Percentiles rank a stretch among this genome's conserved stretches.
Conservation (phyloP, 2,329 filamentous ascomycete species). For the Zalaria sp. region DNA sequence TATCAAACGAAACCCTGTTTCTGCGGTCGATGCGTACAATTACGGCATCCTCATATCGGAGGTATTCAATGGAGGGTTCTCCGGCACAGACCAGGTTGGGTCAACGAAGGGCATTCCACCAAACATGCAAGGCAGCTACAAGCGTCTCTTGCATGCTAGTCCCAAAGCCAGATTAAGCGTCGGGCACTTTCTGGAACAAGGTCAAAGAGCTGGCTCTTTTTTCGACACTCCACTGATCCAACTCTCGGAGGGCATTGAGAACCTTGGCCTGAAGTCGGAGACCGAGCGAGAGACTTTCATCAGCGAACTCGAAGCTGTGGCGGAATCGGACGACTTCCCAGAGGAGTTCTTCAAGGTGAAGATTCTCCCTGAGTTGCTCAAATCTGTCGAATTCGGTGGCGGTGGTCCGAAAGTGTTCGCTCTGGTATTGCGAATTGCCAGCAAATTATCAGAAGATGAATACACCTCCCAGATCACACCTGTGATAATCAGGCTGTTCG, state of each 20-base stretch:
- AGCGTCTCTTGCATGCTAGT: constrained; percentile 73
- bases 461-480: constrained; percentile 76
- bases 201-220: constrained; percentile 66
- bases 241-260: constrained; percentile 84
- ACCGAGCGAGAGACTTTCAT: constrained; percentile 53
- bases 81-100: constrained; percentile 61
- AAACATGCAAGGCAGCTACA: constrained; percentile 83
- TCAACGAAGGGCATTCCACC: constrained; percentile 78
- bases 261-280: constrained; percentile 74
- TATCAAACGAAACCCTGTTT: constrained; percentile 68
- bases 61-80: constrained; percentile 77
- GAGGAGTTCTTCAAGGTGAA: constrained; percentile 99
- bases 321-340: constrained; percentile 71
- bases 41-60: constrained; percentile 78
- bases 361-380: constrained; percentile 85
- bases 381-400: constrained; percentile 95
- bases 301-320: constrained; percentile 63
- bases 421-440: constrained; percentile 79
- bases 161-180: constrained; percentile 79
- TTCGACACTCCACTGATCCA: constrained; percentile 90
- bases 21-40: constrained; percentile 76
- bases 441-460: constrained; percentile 78
- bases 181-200: constrained; percentile 79
- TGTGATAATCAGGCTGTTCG: constrained; percentile 74
- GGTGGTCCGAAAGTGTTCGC: constrained; percentile 83